Evolutionary conservation across 495 filamentous ascomycete species (phyloP).

Genomic region (Trichodelitschia bisporula): DNA sequence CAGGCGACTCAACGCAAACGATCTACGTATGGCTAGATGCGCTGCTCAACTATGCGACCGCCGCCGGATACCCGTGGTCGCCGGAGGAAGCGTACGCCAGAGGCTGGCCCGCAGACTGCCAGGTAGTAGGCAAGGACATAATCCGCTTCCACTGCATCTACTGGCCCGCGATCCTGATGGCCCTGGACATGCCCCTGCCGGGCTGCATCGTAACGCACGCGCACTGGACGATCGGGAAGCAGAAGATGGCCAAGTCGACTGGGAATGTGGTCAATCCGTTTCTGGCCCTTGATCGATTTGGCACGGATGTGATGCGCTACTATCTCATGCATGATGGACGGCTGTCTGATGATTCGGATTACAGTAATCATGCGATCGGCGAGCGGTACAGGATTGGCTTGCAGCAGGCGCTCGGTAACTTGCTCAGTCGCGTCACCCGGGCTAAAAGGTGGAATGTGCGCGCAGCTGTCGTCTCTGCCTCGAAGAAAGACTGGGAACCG

Average conservation of each 20-base stretch:
- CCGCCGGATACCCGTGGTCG: slow-evolving; percentile 57
- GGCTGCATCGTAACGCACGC: slow-evolving; percentile 66
- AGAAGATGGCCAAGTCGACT: slow-evolving; percentile 88
- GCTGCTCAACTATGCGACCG: slow-evolving; percentile 78
- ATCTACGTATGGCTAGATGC: slow-evolving; percentile 98
- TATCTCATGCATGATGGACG: slow-evolving; percentile 62
- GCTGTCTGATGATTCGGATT: slow-evolving; percentile 52
- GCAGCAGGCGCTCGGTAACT: slow-evolving; percentile 52
- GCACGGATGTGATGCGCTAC: slow-evolving; percentile 65
- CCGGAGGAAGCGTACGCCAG: slow-evolving; percentile 32
- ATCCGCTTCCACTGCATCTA: slow-evolving; percentile 76
- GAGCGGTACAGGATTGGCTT: slow-evolving; percentile 56
- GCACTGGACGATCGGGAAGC: slow-evolving; percentile 75
- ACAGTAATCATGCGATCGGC: slow-evolving; percentile 53
- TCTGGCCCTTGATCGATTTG: slow-evolving; percentile 73
- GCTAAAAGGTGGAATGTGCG: slow-evolving; percentile 40
- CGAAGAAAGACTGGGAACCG: neutral
- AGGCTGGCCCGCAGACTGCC: slow-evolving; percentile 79
- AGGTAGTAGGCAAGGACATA: slow-evolving; percentile 92
- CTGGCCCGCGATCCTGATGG: slow-evolving; percentile 92
- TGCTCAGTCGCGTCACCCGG: slow-evolving; percentile 41
- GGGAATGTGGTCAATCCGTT: slow-evolving; percentile 94
- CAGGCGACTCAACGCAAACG: slow-evolving; percentile 61
- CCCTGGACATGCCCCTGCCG: slow-evolving; percentile 61
- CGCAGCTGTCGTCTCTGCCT: slow-evolving; percentile 18